phyloP scores from a whole-genome alignment of 2,329 filamentous ascomycete species.

The Coniochaeta sp. region DNA sequence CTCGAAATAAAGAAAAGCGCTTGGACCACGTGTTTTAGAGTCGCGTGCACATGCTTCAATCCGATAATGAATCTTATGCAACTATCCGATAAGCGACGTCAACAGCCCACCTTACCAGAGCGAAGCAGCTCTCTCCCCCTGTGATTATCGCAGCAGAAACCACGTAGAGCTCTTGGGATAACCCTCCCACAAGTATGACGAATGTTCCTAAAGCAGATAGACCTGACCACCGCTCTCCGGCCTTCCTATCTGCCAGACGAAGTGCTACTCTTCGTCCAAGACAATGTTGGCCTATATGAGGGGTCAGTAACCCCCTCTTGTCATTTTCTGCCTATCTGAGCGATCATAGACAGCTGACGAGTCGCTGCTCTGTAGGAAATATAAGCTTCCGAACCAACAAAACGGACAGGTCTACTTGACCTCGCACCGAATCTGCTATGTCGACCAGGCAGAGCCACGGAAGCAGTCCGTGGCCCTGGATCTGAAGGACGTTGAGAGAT shows the following conservation, averaged over 20 bases:
- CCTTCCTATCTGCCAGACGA: conserved; percentile 90
- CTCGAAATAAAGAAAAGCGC: neutral
- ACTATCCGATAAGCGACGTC: neutral
- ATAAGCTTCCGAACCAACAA: conserved; percentile 88
- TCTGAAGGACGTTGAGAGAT: conserved; percentile 82
- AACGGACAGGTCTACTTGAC: conserved; percentile 96
- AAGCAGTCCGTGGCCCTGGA: conserved; percentile 79
- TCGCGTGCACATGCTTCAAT: neutral
- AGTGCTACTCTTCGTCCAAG: conserved; percentile 90
- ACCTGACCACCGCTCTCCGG: conserved; percentile 92
- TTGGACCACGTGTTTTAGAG: neutral
- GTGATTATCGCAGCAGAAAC: neutral
- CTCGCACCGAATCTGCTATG: conserved; percentile 90
- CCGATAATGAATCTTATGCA: neutral
- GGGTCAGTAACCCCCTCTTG: conserved; percentile 54
- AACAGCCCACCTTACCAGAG: neutral
- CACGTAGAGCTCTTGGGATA: conserved; percentile 10
- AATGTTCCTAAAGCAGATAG: conserved; percentile 95
- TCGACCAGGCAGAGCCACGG: conserved; percentile 79
- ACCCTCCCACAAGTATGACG: conserved; percentile 44
- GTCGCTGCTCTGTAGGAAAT: conserved; percentile 56
- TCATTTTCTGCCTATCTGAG: neutral
- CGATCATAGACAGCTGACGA: neutral
- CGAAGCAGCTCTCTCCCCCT: neutral
- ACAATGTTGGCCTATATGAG: conserved; percentile 95